Conservation (phyloP, 1,284 basidiomycete genomes). For the Peniophora sp. region DNA sequence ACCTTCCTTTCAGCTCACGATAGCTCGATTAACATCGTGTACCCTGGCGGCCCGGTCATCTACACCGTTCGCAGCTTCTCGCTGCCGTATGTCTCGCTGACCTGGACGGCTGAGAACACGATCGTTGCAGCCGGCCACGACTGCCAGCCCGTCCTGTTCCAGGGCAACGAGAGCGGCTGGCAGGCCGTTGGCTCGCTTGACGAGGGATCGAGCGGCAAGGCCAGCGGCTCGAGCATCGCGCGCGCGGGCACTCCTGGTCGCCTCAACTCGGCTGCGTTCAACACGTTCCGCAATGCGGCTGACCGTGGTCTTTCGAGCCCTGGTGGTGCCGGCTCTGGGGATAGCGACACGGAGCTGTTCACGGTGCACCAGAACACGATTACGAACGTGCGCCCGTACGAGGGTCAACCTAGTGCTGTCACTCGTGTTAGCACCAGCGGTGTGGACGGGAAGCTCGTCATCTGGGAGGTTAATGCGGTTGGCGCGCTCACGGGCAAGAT, state of each 20-base stretch:
- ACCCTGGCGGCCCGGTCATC: conserved; percentile 68
- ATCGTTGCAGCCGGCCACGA: conserved; percentile 95
- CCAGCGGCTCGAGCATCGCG: conserved; percentile 26
- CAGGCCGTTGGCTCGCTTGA: conserved; percentile 78
- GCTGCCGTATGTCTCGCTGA: conserved; percentile 76
- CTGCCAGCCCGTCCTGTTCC: conserved; percentile 89
- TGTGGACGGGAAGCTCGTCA: conserved; percentile 88
- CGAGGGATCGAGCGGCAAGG: conserved; percentile 53
- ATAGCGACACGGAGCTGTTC: conserved; percentile 63
- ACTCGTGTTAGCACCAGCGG: conserved; percentile 85
- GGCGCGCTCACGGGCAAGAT: conserved; percentile 34
- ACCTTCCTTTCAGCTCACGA: conserved; percentile 64
- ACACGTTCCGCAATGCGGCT: conserved; percentile 92
- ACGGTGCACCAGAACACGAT: conserved; percentile 99
- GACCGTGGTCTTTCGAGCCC: conserved; percentile 64
- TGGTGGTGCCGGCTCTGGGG: conserved; percentile 28
- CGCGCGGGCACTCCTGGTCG: conserved; percentile 58
- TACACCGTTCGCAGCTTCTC: conserved; percentile 70
- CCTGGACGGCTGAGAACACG: conserved; percentile 77
- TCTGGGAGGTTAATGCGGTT: conserved; percentile 77
- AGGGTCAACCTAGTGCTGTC: conserved; percentile 54
- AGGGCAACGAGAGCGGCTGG: conserved; percentile 70
- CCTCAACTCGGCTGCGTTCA: conserved; percentile 92
- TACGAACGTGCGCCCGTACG: conserved; percentile 80
- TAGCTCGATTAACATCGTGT: conserved; percentile 84